phyloP scores from a whole-genome alignment of 2,329 filamentous ascomycete genomes.

The Cercospora sp. region DNA sequence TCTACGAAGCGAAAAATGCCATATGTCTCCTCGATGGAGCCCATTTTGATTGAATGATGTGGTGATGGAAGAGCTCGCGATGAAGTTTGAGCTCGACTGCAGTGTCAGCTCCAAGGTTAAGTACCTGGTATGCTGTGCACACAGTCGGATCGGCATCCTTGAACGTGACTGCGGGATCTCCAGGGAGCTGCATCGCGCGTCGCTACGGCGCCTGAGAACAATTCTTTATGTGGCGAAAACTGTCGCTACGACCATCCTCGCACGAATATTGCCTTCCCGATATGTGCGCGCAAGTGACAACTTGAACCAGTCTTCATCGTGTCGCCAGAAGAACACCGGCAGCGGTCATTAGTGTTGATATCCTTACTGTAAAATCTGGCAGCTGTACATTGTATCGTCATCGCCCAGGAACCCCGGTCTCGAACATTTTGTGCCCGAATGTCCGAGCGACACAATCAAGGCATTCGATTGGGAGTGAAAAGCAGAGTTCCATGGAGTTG shows the following conservation, averaged over 20 bases:
- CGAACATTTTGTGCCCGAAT: not conserved
- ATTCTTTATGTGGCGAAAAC: not conserved
- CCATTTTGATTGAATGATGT: not conserved
- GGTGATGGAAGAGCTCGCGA: not conserved
- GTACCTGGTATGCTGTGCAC: not conserved
- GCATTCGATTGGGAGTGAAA: not conserved
- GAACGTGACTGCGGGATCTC: not conserved
- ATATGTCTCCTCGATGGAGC: not conserved
- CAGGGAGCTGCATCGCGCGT: not conserved
- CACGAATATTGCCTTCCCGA: too few species aligned
- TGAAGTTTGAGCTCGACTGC: not conserved
- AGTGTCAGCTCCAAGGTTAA: not conserved
- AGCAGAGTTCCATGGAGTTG: not conserved
- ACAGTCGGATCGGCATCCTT: not conserved
- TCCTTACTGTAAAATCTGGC: not conserved
- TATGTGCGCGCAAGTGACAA: not conserved
- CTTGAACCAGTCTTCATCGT: too few species aligned
- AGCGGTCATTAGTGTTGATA: not conserved
- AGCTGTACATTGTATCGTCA: not conserved
- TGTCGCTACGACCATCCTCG: too few species aligned
- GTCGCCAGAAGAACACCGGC: not conserved
- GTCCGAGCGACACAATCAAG: not conserved
- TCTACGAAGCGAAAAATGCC: slow-evolving; percentile 24
- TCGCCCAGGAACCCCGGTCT: not conserved
- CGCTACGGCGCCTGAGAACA: not conserved